Percentiles rank a stretch among this genome's conserved stretches.
Evolutionary conservation across 148 eudicot genomes (phyloP).

Genomic region (Tetragonia tetragonoides): DNA sequence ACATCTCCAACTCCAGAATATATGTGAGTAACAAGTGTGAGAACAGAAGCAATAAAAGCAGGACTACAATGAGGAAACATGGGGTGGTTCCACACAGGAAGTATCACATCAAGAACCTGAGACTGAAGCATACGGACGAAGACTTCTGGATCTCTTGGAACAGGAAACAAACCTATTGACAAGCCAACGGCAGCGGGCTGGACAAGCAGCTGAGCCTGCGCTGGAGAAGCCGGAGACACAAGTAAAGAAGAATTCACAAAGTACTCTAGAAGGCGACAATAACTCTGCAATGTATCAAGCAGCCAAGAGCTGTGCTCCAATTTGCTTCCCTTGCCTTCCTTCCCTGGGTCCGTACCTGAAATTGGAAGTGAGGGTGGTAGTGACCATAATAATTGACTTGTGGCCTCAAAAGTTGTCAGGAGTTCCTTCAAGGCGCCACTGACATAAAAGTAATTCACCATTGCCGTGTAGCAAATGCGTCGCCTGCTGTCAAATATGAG

Average conservation of each 20-base stretch:
- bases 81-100: constrained; percentile 92
- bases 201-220: constrained; percentile 88
- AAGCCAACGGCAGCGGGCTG: constrained; percentile 95
- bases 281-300: constrained; percentile 75
- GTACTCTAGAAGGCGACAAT: constrained; percentile 82
- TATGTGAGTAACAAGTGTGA: constrained; percentile 69
- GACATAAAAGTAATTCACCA: constrained; percentile 88
- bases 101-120: constrained; percentile 91
- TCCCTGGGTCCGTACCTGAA: constrained; percentile 43
- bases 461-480: constrained; percentile 63
- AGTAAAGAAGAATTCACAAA: constrained; percentile 85
- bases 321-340: constrained; percentile 48
- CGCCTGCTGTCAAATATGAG: constrained; percentile 83
- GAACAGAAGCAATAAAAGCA: constrained; percentile 61
- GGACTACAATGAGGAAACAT: constrained; percentile 79
- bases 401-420: constrained; percentile 93
- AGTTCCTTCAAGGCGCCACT: constrained; percentile 93
- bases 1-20: constrained; percentile 89
- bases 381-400: constrained; percentile 90
- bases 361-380: constrained; percentile 48
- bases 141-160: constrained; percentile 89
- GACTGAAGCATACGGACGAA: constrained; percentile 92
- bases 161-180: constrained; percentile 96
- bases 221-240: constrained; percentile 65
- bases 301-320: constrained; percentile 70